Evolutionary conservation across 2,329 filamentous ascomycete genomes (phyloP).

Genomic region (Microcyclospora pomicola): DNA sequence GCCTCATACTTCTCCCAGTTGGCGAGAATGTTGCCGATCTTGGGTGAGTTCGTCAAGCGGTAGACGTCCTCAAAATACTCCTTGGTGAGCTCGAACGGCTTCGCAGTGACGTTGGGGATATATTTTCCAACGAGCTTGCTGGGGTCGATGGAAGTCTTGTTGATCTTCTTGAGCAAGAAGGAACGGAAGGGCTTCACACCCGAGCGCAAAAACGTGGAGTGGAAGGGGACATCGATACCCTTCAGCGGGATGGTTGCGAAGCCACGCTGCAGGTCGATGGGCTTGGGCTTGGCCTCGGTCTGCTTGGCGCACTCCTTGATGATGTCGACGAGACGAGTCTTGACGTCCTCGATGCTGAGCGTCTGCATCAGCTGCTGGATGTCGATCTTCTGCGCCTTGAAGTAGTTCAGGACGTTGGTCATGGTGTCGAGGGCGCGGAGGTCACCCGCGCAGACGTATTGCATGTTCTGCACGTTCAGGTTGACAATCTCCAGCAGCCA

Average conservation of each 20-base stretch:
- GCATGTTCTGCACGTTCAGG: constrained; percentile 63
- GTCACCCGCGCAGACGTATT: constrained; percentile 55
- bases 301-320: constrained; percentile 77
- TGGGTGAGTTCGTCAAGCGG: constrained; percentile 67
- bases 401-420: constrained; percentile 76
- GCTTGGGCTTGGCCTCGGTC: constrained; percentile 76
- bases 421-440: constrained; percentile 52
- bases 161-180: constrained; percentile 99
- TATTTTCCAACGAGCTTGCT: constrained; percentile 96
- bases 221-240: constrained; percentile 98
- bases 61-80: constrained; percentile 99
- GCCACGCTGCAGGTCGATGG: constrained; percentile 80
- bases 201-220: constrained; percentile 93
- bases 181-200: constrained; percentile 98
- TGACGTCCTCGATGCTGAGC: constrained; percentile 78
- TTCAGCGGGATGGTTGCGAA: constrained; percentile 94
- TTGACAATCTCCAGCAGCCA: constrained; percentile 99
- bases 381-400: constrained; percentile 95
- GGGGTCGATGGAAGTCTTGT: constrained; percentile 96
- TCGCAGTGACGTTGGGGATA: constrained; percentile 95
- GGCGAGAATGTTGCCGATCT: constrained; percentile 66
- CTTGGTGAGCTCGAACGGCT: constrained; percentile 88
- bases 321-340: constrained; percentile 77
- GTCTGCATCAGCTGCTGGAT: constrained; percentile 85
- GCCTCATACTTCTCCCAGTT: constrained; percentile 50